These are phyloP conservation scores for Pseudogymnoascus sp. DNA, from an alignment of 2,329 filamentous ascomycete genomes.

Conservation along the genomic window DNA sequence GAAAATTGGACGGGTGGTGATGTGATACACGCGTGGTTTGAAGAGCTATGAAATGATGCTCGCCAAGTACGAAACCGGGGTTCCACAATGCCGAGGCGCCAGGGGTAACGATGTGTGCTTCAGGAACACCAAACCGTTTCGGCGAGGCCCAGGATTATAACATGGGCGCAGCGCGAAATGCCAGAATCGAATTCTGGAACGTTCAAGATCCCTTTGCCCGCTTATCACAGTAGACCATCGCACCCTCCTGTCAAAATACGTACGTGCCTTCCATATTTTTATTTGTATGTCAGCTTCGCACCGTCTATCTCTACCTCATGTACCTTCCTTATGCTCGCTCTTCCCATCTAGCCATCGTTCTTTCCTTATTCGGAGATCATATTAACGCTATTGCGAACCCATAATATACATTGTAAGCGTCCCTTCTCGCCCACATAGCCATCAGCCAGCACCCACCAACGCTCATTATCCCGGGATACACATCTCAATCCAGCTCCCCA, in stretches of 20 bases:
- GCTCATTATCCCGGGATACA: conserved; percentile 45
- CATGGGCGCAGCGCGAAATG: background rate
- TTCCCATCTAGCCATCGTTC: background rate
- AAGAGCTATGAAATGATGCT: background rate
- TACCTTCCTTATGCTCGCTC: background rate
- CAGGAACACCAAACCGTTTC: background rate
- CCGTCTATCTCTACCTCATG: background rate
- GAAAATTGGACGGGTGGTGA: background rate
- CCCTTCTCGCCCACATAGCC: background rate
- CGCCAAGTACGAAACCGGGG: background rate
- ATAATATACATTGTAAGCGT: background rate
- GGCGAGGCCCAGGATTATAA: background rate
- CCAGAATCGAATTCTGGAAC: background rate
- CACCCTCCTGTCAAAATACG: background rate
- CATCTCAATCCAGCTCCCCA: conserved; percentile 86
- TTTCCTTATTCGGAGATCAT: background rate
- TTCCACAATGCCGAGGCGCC: background rate
- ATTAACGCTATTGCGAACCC: background rate
- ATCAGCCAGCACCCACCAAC: background rate
- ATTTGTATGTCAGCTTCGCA: background rate
- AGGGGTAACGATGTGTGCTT: background rate
- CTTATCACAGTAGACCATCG: background rate
- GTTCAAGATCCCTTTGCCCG: background rate
- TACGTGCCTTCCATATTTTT: background rate
- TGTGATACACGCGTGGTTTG: conserved; percentile 7